Base-by-base conservation (phyloP, 2,329 filamentous ascomycete species). In the Talaromyces sp. region DNA sequence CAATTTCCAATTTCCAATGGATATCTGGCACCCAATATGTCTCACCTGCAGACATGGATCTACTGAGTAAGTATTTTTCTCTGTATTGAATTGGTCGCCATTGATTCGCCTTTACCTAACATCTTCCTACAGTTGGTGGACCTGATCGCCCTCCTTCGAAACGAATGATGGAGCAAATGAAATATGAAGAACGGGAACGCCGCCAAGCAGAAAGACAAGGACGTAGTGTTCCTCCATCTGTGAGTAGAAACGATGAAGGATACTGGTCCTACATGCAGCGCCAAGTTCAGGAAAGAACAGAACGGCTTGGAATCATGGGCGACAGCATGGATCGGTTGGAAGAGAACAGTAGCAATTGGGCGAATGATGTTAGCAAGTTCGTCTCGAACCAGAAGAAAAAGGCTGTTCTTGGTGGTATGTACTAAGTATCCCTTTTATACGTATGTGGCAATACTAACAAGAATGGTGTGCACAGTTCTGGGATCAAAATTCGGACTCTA, bases 1-100 rank as follows among this genome's bases (percentile, higher is more conserved):
- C 93, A 0, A 99, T 99, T 66, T 96, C 91, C 22, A 97, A 96
- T 72, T 79, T 99, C 43, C 93, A 98, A 78, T 99, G 95, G 95
- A 92, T 99, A 61, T 90, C 93, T 0, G 95, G 95, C 3, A 98
- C 94, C 1, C 94, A 97, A 77, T 90, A 96, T 71, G 85, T 99
- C 54, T 92, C 92, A 1, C 90, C 92, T 0, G 84, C 88, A 1
- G 95, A 99, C 72, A 87, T 99, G 72, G 95, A 98, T 73, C 79
- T 97, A 2, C 82, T 99, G 1, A 95, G 82, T 83, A 76, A 70
- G 78, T 64, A 5, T 39, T 64, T 27, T 9, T 39, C 11, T 19
- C 27, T 31, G 22, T 37, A 11, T 9, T 27, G 22, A 16, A 37
- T 35, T 31, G 33, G 9, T 52, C 7, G 31, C 37, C 27, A n/a